A percentile compares a stretch with the other conserved stretches of the same genome.
These are phyloP conservation scores for Camillea tinctor DNA, from an alignment of 2,329 filamentous ascomycete genomes.

Conservation along the genomic window DNA sequence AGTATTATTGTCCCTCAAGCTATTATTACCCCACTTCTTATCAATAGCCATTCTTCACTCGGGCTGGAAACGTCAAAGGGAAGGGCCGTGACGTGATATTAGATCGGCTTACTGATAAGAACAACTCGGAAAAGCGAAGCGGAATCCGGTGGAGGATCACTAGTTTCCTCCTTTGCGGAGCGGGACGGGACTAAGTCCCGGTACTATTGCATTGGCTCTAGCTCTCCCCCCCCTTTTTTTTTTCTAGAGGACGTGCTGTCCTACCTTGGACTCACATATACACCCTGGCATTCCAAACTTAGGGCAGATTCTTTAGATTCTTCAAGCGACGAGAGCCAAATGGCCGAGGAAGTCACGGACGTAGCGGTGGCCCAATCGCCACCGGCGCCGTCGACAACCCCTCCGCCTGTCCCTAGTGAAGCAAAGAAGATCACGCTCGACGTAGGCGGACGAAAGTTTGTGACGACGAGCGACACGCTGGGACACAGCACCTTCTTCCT, in stretches of 20 bases:
- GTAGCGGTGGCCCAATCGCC: not conserved
- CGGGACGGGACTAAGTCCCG: not conserved
- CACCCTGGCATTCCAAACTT: too few species aligned
- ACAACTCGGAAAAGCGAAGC: not conserved
- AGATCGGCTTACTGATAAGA: not conserved
- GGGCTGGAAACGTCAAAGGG: not conserved
- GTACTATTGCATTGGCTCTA: not conserved
- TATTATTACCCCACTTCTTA: not conserved
- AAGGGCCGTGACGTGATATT: not conserved
- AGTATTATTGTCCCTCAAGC: not conserved
- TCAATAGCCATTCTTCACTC: not conserved
- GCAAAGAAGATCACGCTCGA: conserved; percentile 6
- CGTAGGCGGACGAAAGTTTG: conserved; percentile 16
- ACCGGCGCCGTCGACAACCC: not conserved
- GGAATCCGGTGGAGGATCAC: not conserved
- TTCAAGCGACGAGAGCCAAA: not conserved
- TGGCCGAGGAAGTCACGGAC: not conserved
- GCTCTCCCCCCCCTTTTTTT: too few species aligned
- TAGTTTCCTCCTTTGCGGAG: not conserved
- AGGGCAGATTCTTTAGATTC: too few species aligned
- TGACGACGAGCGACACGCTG: conserved; percentile 13
- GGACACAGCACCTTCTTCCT: conserved; percentile 10
- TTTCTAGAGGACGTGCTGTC: too few species aligned
- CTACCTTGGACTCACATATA: too few species aligned
- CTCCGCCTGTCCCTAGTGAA: not conserved